These are phyloP conservation scores for Geotrichum aggregatum DNA, from an alignment of 1,139 yeast genomes.

Conservation along the genomic window DNA sequence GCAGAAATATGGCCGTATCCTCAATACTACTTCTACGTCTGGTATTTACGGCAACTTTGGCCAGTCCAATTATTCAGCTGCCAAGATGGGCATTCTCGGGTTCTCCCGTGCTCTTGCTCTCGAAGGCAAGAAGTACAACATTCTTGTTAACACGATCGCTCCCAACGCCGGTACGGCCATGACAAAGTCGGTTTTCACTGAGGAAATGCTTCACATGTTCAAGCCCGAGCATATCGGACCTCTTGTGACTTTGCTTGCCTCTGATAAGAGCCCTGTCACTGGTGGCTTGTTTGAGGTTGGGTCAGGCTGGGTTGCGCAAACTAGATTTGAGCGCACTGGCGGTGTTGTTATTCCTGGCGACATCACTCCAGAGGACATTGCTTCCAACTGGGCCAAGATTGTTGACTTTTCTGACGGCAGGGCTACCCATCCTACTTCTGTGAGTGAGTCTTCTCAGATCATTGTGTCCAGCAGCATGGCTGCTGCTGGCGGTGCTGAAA, in stretches of 20 bases:
- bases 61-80: constrained; percentile 92
- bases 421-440: constrained; percentile 56
- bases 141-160: constrained; percentile 78
- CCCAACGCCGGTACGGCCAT: constrained; percentile 98
- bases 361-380: constrained; percentile 65
- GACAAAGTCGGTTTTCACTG: constrained; percentile 83
- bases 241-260: constrained; percentile 68
- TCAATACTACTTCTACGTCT: constrained; percentile 90
- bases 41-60: constrained; percentile 98
- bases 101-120: constrained; percentile 80
- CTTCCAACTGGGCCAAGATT: constrained; percentile 62
- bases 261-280: constrained; percentile 64
- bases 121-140: constrained; percentile 79
- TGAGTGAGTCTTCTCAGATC: constrained; percentile 76
- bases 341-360: constrained; percentile 65
- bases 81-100: constrained; percentile 85
- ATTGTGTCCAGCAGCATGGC: constrained; percentile 63
- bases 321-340: constrained; percentile 91
- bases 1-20: constrained; percentile 75
- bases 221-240: constrained; percentile 93
- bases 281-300: constrained; percentile 72
- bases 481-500: constrained; percentile 47
- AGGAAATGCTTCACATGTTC: constrained; percentile 73
- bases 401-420: constrained; percentile 57
- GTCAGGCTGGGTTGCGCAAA: constrained; percentile 93